These are phyloP conservation scores for Melaleuca alternifolia DNA, from an alignment of 345 rosid species.

Conservation along the genomic window DNA sequence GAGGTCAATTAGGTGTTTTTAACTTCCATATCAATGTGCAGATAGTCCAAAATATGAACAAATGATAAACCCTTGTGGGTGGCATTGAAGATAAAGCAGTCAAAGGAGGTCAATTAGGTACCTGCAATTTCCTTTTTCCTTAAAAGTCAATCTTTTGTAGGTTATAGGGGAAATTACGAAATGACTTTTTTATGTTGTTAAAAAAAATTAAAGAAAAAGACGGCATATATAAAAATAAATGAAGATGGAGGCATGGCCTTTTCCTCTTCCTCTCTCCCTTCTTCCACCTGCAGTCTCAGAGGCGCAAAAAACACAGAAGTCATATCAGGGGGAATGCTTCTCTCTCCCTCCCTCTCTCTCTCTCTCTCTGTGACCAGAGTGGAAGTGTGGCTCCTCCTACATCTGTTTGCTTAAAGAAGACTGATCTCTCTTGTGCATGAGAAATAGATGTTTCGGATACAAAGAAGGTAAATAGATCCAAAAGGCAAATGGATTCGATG, in stretches of 20 bases:
- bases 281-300: not conserved
- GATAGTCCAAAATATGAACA: not conserved
- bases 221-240: not conserved
- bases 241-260: not conserved
- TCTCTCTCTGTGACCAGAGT: not conserved
- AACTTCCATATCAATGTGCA: not conserved
- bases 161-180: not conserved
- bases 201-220: not conserved
- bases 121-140: not conserved
- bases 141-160: not conserved
- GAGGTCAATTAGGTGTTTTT: not conserved
- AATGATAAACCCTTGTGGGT: not conserved
- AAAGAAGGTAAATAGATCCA: not conserved
- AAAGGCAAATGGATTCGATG: slow-evolving; percentile 28
- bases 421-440: not conserved
- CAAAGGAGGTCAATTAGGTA: not conserved
- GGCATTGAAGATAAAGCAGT: not conserved
- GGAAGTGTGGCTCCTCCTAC: not conserved
- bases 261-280: not conserved
- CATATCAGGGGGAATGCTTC: not conserved
- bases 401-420: not conserved
- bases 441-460: not conserved
- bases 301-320: not conserved
- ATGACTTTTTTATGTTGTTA: not conserved
- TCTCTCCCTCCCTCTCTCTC: not conserved